Evolutionary conservation across 2,329 filamentous ascomycete species (phyloP).

Genomic region (Colletotrichum sp.): DNA sequence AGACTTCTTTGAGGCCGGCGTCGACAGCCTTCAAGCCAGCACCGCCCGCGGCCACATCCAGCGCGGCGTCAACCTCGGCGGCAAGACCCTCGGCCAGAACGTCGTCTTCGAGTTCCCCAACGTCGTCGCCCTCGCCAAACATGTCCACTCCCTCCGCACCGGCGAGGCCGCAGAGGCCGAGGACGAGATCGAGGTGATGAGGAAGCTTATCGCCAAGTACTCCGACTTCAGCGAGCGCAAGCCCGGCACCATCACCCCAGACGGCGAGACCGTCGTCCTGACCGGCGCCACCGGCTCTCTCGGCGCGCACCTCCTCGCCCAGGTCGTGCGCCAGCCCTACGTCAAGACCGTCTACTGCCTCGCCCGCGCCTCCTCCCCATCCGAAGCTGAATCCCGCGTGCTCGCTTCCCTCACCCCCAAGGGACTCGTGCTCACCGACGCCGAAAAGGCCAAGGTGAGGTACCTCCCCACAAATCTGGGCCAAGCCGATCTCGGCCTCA

Average conservation of each 20-base stretch:
- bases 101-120: constrained; percentile 47
- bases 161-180: constrained; percentile 13
- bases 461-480: constrained; percentile 46
- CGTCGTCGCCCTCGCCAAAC: constrained; percentile 37
- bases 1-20: constrained; percentile 48
- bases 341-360: constrained; percentile 57
- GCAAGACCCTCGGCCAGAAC: constrained; percentile 35
- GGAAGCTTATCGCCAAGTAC: constrained; percentile 40
- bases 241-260: constrained; percentile 25
- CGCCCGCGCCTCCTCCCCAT: constrained; percentile 45
- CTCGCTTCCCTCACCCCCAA: constrained; percentile 33
- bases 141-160: constrained; percentile 27
- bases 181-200: constrained; percentile 37
- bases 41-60: constrained; percentile 47
- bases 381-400: constrained; percentile 34
- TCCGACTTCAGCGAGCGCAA: constrained; percentile 32
- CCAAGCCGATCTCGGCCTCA: constrained; percentile 43
- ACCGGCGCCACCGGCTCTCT: constrained; percentile 68
- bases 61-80: constrained; percentile 39
- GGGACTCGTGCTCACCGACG: constrained; percentile 39
- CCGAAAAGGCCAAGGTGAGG: constrained; percentile 36
- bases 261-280: constrained; percentile 45
- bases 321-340: constrained; percentile 62
- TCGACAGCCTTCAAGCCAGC: constrained; percentile 52
- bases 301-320: constrained; percentile 62